Evolutionary conservation across 768 basidiomycete species (phyloP).

Genomic region (Clitopilus passeckerianus): DNA sequence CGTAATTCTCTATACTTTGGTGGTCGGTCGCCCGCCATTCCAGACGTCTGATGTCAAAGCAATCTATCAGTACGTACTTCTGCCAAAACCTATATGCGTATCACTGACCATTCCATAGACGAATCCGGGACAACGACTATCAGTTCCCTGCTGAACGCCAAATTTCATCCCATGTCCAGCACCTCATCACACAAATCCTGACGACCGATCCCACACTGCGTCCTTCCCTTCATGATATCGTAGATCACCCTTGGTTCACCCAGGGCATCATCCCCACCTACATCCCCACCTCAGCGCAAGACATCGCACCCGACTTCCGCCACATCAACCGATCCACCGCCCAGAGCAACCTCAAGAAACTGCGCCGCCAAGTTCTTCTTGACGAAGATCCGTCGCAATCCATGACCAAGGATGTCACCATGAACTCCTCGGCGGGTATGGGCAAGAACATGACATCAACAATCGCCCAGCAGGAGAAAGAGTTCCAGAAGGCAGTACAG

Average conservation of each 20-base stretch:
- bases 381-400: slow-evolving; percentile 55
- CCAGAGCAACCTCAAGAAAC: slow-evolving; percentile 62
- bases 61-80: slow-evolving; percentile 76
- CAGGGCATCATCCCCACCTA: slow-evolving; percentile 75
- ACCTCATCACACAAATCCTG: slow-evolving; percentile 80
- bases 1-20: slow-evolving; percentile 92
- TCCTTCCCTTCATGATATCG: slow-evolving; percentile 80
- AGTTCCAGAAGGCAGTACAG: slow-evolving; percentile 94
- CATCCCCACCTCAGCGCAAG: slow-evolving; percentile 77
- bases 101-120: slow-evolving; percentile 36
- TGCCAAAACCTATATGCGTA: background rate
- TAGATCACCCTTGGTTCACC: slow-evolving; percentile 81
- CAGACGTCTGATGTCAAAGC: slow-evolving; percentile 97
- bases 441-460: slow-evolving; percentile 47
- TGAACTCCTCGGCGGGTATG: slow-evolving; percentile 9
- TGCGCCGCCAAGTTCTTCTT: slow-evolving; percentile 57
- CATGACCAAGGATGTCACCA: slow-evolving; percentile 26
- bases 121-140: slow-evolving; percentile 92
- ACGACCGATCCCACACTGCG: slow-evolving; percentile 80
- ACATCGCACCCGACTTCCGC: slow-evolving; percentile 70
- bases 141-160: slow-evolving; percentile 79
- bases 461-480: slow-evolving; percentile 86
- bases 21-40: slow-evolving; percentile 95
- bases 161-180: slow-evolving; percentile 67
- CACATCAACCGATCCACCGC: slow-evolving; percentile 57